Base-by-base conservation (phyloP, 306 rosid species). In the Corylus heterophylla region DNA sequence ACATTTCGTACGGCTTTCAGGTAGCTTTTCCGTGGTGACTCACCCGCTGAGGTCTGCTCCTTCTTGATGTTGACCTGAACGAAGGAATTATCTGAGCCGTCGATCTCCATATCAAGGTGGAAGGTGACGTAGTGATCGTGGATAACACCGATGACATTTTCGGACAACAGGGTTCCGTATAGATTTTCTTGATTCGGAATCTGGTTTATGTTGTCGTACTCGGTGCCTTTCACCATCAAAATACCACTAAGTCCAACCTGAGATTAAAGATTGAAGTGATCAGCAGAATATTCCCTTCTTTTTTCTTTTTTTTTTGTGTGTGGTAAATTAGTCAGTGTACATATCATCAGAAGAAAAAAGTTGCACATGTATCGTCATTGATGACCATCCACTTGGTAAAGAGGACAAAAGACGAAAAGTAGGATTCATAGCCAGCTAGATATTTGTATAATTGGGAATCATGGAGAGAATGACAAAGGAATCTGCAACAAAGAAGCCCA, bases 221-320 rank as follows among this genome's bases (percentile, higher is more conserved):
- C 56, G 1, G 92, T 92, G 69, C 95, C 98, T 84, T 94, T 94
- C 86, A 94, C 97, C 97, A 92, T 94, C 86, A 94, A 62, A 48
- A 94, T 92, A 0, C 98, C 98, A 77, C 97, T 89, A 1, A 92
- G 92, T 55, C 97, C 98, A 47, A 92, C 98, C 98, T 94, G 77
- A 0, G 27, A 17, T 13, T 27, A 68, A 9, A 35, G 17, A 37
- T 66, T 37, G 22, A 4, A 1, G 31, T 29, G 31, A 29, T 29
- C 31, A 8, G 4, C 4, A 37, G 25, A 22, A 22, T 22, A 22
- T 22, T 22, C 25, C 0, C 25, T 22, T 22, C 0, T 22, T 22
- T 22, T 22, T 22, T 22, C 0, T 22, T 22, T 22, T 22, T 22
- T 22, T 22, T 22, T 22, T 0, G n/a, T n/a, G n/a, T n/a, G n/a